Evolutionary conservation across 2,329 filamentous ascomycete species (phyloP).

Genomic region (Epichloe hybrida): DNA sequence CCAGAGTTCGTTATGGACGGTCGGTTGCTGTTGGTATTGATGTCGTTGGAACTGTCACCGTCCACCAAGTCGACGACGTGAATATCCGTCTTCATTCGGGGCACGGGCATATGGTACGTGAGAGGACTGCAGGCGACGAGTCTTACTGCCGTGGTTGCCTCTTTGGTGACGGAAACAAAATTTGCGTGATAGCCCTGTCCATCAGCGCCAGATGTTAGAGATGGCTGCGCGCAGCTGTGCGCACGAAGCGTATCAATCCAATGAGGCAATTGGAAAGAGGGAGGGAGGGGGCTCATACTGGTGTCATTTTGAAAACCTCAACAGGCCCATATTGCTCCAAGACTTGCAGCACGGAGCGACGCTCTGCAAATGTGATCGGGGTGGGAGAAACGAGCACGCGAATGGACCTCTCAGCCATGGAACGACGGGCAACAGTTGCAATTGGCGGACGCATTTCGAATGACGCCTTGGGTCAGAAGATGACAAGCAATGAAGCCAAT

Average conservation of each 20-base stretch:
- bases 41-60: conserved; percentile 6
- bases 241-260: background rate
- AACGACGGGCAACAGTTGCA: conserved; percentile 4
- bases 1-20: background rate
- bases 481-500: too few species aligned
- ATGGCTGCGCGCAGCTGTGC: background rate
- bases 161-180: conserved; percentile 36
- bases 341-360: conserved; percentile 38
- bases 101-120: conserved; percentile 27
- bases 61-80: conserved; percentile 20
- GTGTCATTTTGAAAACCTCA: conserved; percentile 34
- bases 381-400: conserved; percentile 37
- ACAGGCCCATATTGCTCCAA: conserved; percentile 36
- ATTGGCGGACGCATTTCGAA: conserved; percentile 6
- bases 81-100: conserved; percentile 14
- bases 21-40: conserved; percentile 3
- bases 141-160: conserved; percentile 21
- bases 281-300: conserved; percentile 4
- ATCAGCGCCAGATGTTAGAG: background rate
- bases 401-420: conserved; percentile 25
- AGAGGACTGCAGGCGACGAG: conserved; percentile 34
- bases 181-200: conserved; percentile 31
- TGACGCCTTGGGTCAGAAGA: too few species aligned
- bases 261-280: background rate
- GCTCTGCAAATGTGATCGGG: conserved; percentile 38